These are phyloP conservation scores for Zygoascus biomembranicola DNA, from an alignment of 805 yeast genomes.

Conservation along the genomic window DNA sequence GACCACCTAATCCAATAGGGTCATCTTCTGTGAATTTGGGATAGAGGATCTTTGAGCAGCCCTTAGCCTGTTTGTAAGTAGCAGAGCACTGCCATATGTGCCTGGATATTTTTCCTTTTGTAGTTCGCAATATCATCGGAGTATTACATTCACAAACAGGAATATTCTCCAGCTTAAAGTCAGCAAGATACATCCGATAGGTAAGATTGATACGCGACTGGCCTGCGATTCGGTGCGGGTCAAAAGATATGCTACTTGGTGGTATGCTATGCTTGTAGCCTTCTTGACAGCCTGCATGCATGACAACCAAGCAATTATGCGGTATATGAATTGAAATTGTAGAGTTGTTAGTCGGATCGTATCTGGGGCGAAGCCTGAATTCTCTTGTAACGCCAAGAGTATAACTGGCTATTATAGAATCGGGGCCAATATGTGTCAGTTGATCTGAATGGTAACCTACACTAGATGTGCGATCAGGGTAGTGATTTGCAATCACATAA, in stretches of 20 bases:
- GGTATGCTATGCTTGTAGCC: constrained; percentile 60
- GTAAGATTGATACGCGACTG: constrained; percentile 54
- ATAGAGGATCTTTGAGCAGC: constrained; percentile 18
- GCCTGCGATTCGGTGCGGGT: constrained; percentile 43
- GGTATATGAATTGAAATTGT: constrained; percentile 52
- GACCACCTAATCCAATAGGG: not conserved
- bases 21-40: constrained; percentile 6
- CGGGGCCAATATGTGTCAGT: constrained; percentile 63
- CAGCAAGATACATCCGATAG: constrained; percentile 44
- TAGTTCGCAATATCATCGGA: constrained; percentile 48
- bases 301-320: constrained; percentile 59
- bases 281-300: constrained; percentile 79
- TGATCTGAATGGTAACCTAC: constrained; percentile 76
- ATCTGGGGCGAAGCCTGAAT: constrained; percentile 42
- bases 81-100: constrained; percentile 61
- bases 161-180: constrained; percentile 29
- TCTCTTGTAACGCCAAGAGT: constrained; percentile 65
- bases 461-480: constrained; percentile 40
- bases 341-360: constrained; percentile 23
- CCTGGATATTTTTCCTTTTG: constrained; percentile 37
- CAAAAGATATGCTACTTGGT: constrained; percentile 32
- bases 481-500: constrained; percentile 49
- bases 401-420: constrained; percentile 56
- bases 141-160: constrained; percentile 37
- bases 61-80: constrained; percentile 22